phyloP scores from a whole-genome alignment of 257 asterid species.

The Haberlea rhodopensis region DNA sequence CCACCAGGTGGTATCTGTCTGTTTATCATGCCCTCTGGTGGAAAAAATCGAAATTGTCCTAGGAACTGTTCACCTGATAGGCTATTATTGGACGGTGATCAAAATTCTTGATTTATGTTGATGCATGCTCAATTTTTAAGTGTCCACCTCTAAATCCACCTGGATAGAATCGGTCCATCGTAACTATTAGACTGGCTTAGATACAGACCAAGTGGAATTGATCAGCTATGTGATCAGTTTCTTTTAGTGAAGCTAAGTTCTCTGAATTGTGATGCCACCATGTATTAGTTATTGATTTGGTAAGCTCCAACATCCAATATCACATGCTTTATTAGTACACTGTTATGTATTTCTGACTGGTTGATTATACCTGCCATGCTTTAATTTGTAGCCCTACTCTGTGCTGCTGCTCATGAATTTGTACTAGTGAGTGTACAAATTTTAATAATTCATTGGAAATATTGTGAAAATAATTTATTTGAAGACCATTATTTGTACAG shows the following conservation, averaged over 20 bases:
- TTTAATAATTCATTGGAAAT: background rate
- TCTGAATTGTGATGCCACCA: no score
- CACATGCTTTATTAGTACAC: background rate
- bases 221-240: no score
- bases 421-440: background rate
- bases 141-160: background rate
- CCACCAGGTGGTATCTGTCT: background rate
- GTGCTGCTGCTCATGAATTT: background rate
- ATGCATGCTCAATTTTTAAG: background rate
- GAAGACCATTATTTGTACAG: background rate
- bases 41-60: background rate
- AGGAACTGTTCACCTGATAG: background rate
- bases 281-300: background rate
- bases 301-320: background rate
- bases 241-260: background rate
- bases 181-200: no score
- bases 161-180: no score
- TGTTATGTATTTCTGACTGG: background rate
- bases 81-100: background rate
- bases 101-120: conserved; percentile 18
- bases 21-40: background rate
- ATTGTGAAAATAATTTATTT: background rate
- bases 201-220: no score
- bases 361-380: background rate
- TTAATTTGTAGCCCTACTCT: background rate